These are phyloP conservation scores for Beauveria brongniartii DNA, from an alignment of 2,329 filamentous ascomycete species.

Conservation along the genomic window DNA sequence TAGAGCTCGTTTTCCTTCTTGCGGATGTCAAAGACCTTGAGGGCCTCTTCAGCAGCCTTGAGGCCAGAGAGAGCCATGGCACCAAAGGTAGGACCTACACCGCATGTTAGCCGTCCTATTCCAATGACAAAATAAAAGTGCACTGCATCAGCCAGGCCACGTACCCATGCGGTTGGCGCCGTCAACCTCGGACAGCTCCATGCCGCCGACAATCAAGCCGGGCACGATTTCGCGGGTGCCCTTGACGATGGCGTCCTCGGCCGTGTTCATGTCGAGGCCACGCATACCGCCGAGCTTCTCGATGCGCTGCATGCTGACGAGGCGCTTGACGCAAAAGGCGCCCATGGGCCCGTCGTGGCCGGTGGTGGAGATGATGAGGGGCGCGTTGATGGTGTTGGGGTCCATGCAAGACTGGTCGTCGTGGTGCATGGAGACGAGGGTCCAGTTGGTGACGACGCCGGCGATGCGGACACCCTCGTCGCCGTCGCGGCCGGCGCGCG, in stretches of 20 bases:
- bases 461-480: conserved; percentile 59
- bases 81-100: conserved; percentile 63
- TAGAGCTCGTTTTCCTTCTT: conserved; percentile 67
- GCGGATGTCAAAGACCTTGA: conserved; percentile 68
- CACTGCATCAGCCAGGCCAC: conserved; percentile 7
- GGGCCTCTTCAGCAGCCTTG: conserved; percentile 82
- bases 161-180: conserved; percentile 82
- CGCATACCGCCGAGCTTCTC: conserved; percentile 86
- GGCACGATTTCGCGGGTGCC: conserved; percentile 80
- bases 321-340: conserved; percentile 82
- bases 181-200: conserved; percentile 88
- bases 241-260: conserved; percentile 92
- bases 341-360: conserved; percentile 89
- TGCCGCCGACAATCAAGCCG: conserved; percentile 85
- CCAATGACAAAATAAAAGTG: conserved; percentile 33
- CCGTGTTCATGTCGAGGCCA: conserved; percentile 83
- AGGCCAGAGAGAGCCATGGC: conserved; percentile 84
- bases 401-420: conserved; percentile 95
- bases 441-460: conserved; percentile 95
- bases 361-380: conserved; percentile 79
- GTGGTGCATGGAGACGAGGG: conserved; percentile 78
- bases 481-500: conserved; percentile 50
- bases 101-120: neutral
- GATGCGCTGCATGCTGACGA: conserved; percentile 79
- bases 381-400: conserved; percentile 92